Conservation (phyloP, 306 rosid genomes). For the Dryas drummondii region DNA sequence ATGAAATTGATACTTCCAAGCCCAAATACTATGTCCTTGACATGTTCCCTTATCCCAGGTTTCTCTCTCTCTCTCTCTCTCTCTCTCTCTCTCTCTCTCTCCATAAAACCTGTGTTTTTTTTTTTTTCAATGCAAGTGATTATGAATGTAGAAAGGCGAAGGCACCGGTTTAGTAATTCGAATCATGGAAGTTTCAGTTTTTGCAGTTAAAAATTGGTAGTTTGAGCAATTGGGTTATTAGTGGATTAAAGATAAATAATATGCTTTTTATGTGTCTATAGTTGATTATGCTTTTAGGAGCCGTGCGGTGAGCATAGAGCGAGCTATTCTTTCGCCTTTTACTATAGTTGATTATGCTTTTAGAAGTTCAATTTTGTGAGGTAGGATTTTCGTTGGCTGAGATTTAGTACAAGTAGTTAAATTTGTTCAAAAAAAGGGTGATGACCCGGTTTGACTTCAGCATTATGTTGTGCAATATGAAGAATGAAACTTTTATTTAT, state of each 20-base stretch:
- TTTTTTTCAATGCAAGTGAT: background rate
- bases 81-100: background rate
- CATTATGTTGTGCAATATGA: background rate
- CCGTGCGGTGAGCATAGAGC: constrained; percentile 41
- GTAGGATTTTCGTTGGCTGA: background rate
- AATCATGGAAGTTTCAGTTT: background rate
- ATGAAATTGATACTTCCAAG: constrained; percentile 72
- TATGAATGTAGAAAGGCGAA: background rate
- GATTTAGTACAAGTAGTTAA: background rate
- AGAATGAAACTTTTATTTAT: background rate
- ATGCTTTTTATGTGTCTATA: background rate
- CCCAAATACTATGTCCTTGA: constrained; percentile 94
- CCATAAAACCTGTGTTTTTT: background rate
- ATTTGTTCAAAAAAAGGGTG: background rate
- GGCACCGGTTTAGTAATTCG: background rate
- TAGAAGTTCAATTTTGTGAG: background rate
- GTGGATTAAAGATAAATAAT: background rate
- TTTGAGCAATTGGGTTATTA: background rate
- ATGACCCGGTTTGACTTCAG: background rate
- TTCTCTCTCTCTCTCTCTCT: background rate
- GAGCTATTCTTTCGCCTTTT: constrained; percentile 75
- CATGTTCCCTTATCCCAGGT: constrained; percentile 99
- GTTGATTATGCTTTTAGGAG: constrained; percentile 13
- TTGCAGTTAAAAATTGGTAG: background rate
- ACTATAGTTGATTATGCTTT: constrained; percentile 24